Base-by-base conservation (phyloP, 352 stramenopile species). In the Phytophthora citrophthora region DNA sequence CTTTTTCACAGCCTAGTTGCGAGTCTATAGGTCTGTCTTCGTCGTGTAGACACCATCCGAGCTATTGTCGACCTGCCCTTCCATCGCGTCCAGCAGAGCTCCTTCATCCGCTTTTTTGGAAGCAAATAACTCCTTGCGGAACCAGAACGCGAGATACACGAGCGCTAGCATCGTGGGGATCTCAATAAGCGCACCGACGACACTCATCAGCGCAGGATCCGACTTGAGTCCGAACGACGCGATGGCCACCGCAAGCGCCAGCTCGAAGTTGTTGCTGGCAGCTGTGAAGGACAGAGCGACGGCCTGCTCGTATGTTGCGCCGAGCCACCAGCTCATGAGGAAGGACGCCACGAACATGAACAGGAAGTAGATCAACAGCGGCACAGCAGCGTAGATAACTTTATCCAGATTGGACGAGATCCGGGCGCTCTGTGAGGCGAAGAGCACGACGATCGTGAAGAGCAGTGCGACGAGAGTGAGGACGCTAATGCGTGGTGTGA, bases 231-330 rank as follows among this genome's bases (percentile, higher is more conserved):
- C 83, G 50, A 88, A 93, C 24, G 81, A 73, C 1, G 73, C 69
- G n/a, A 89, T 82, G n/a, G 78, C 79, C 29, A 89, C 68, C 3
- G 83, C 83, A 20, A 88, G 67, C 5, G 77, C 81, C 56, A 92
- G 55, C 64, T 90, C 83, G 45, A 93, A 93, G 65, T 90, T 91
- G 76, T 93, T 93, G 55, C 79, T 89, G 7, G 76, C 81, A 3
- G 79, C 79, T n/a, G 86, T 90, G 69, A 93, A 89, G 15, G 77
- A 80, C 0, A 88, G 66, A 20, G 70, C 43, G 2, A 74, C 70
- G 20, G 63, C 53, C 64, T 86, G 77, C 16, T 63, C 46, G 55
- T 89, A 87, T 40, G 68, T 81, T 16, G 67, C 70, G 0, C 64
- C 65, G 43, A 83, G 47, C 43, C 53, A 39, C 47, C 54, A 54